Evolutionary conservation across 345 rosid species (phyloP).

Genomic region (Turritis glabra): DNA sequence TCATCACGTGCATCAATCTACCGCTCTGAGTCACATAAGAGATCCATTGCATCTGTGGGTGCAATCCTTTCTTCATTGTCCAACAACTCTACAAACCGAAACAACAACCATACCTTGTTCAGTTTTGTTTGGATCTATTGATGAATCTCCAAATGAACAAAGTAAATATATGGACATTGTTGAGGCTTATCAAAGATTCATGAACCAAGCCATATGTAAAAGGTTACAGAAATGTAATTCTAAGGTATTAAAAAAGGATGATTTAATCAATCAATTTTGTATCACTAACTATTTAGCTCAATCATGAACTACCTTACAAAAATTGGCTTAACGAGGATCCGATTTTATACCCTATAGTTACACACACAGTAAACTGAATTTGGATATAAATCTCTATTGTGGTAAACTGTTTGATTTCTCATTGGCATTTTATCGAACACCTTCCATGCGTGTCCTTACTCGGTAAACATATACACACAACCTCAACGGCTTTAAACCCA

Average conservation of each 20-base stretch:
- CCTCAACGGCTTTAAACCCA: not conserved
- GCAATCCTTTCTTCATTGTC: constrained; percentile 87
- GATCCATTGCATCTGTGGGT: constrained; percentile 97
- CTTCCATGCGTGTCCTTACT: not conserved
- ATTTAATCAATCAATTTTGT: not conserved
- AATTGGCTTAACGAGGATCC: not conserved
- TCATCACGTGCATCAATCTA: constrained; percentile 80
- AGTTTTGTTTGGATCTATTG: not conserved
- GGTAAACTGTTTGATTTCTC: not conserved
- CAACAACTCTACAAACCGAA: constrained; percentile 27
- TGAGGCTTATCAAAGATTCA: not conserved
- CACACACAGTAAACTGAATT: not conserved
- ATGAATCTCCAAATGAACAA: not conserved
- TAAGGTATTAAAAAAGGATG: not conserved
- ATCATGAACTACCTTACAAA: not conserved
- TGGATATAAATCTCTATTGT: not conserved
- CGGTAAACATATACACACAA: not conserved
- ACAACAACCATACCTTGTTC: not conserved
- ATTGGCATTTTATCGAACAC: constrained; percentile 39
- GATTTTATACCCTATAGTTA: not conserved
- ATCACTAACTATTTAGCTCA: too few relatives aligned
- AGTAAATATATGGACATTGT: not conserved
- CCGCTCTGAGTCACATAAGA: constrained; percentile 92
- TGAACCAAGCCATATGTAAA: not conserved
- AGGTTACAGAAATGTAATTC: not conserved